These are phyloP conservation scores for Leishmania major DNA, from an alignment of 208 protist genomes.

Conservation along the genomic window DNA sequence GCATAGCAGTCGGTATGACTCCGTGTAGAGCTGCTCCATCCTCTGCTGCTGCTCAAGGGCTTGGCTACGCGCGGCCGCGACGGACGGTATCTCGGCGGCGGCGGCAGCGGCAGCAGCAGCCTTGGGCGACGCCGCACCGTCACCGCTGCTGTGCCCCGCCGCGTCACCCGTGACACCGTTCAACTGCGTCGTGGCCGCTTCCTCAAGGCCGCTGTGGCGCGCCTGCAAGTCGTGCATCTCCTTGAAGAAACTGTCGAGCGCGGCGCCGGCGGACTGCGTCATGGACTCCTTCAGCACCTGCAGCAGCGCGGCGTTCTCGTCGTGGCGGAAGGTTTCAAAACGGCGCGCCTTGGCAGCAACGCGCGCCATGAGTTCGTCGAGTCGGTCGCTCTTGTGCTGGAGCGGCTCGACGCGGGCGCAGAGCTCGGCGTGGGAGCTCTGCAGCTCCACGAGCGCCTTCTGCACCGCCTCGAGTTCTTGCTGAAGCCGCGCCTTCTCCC, in stretches of 20 bases:
- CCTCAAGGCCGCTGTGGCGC: conserved; percentile 13
- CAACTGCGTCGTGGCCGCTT: not conserved
- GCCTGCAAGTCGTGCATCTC: conserved; percentile 35
- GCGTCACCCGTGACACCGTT: not conserved
- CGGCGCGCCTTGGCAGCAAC: conserved; percentile 56
- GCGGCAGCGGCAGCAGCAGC: not conserved
- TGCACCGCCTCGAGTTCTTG: not conserved
- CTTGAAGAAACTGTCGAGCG: conserved; percentile 61
- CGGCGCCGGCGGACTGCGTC: conserved; percentile 46
- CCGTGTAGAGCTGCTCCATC: conserved; percentile 55
- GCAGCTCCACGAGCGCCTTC: conserved; percentile 21
- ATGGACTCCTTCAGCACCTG: conserved; percentile 76
- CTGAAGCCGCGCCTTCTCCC: conserved; percentile 30
- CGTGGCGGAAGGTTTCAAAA: conserved; percentile 54
- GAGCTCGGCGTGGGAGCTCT: conserved; percentile 18
- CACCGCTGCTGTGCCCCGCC: not conserved
- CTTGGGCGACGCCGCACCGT: not conserved
- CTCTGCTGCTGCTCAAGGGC: conserved; percentile 49
- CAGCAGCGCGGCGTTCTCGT: conserved; percentile 64
- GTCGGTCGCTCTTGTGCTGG: conserved; percentile 58
- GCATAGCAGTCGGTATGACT: conserved; percentile 63
- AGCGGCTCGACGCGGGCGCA: conserved; percentile 41
- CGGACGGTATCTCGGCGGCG: conserved; percentile 41
- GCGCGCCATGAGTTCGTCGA: conserved; percentile 75
- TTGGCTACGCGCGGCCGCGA: conserved; percentile 40